phyloP scores from a whole-genome alignment of 2,329 filamentous ascomycete species.

The Phaeosphaeriaceae sp. region DNA sequence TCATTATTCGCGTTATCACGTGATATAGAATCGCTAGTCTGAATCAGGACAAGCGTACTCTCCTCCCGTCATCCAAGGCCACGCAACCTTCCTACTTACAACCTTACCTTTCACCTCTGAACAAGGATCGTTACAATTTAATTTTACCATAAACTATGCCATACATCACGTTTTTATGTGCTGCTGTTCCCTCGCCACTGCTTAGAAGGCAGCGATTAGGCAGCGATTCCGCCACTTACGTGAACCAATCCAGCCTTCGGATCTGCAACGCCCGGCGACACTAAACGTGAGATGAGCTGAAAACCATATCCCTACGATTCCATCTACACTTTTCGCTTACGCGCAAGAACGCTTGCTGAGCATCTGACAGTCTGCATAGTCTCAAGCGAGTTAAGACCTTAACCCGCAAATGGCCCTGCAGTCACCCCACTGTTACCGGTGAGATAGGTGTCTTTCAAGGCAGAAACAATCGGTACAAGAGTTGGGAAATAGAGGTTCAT shows the following conservation, averaged over 20 bases:
- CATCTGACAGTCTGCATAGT: constrained; percentile 33
- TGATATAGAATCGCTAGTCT: neutral
- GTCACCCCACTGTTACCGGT: constrained; percentile 43
- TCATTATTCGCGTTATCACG: constrained; percentile 3
- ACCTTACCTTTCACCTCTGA: too few relatives aligned
- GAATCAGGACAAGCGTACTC: neutral
- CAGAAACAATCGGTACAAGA: constrained; percentile 31
- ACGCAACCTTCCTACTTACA: neutral
- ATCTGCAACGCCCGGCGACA: constrained; percentile 23
- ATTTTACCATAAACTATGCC: too few relatives aligned
- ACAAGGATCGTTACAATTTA: too few relatives aligned
- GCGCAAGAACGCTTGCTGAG: constrained; percentile 15
- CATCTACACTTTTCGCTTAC: constrained; percentile 16
- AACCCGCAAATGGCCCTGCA: constrained; percentile 14
- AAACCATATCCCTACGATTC: constrained; percentile 14
- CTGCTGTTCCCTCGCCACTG: neutral
- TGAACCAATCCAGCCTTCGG: constrained; percentile 14
- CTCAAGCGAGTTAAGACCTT: constrained; percentile 11
- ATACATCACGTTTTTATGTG: neutral
- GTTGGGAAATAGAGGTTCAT: constrained; percentile 12
- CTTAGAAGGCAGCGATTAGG: constrained; percentile 33
- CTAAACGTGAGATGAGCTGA: constrained; percentile 39
- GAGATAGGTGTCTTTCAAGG: constrained; percentile 31
- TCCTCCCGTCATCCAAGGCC: neutral
- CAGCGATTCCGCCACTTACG: constrained; percentile 25